Base-by-base conservation (phyloP, 1,284 basidiomycete species). In the Austroboletus olivaceoglutinosus region DNA sequence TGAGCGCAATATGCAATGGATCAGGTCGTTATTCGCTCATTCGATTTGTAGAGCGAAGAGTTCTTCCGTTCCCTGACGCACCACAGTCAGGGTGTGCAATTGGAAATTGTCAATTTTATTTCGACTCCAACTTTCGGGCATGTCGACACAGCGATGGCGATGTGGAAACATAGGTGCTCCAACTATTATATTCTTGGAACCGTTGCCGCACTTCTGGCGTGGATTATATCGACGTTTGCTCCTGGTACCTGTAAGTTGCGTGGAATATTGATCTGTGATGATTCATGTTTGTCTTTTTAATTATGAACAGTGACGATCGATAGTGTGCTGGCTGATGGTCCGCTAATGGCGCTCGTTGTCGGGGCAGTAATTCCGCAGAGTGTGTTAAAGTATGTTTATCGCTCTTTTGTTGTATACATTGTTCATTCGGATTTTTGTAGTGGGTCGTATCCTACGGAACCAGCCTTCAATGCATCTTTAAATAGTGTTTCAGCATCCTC, bases 101-200 rank as follows among this genome's bases (percentile, higher is more conserved):
- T 66, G 23, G 54, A 56, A 38, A 52, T 57, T 2, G 37, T 66
- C 30, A 66, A 66, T 23, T 34, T 43, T 25, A 58, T 66, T 19
- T 66, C 67, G 6, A 58, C 25, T 27, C 58, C 65, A 5, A 47
- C 67, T 4, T 69, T 60, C 21, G 63, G 63, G 25, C 19, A 41
- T 2, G n/a, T 49, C 3, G 54, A 64, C 12, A 45, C 38, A 36
- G 22, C 62, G 10, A 10, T 46, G 21, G 54, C 56, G 5, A 48
- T 63, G 18, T 53, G 56, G 49, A 52, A 19, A 13, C 48, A 45
- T 1, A 33, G 42, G 4, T 68, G 67, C n/a, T 66, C 67, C 8
- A 55, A 50, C 11, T 57, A 67, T 44, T 69, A 66, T 43, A 45
- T 53, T 37, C 48, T 63, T 22, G 63, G 57, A 23, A 40, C 55